Base-by-base conservation (phyloP, 2,329 filamentous ascomycete genomes). In the Trichoderma cornu-damae region DNA sequence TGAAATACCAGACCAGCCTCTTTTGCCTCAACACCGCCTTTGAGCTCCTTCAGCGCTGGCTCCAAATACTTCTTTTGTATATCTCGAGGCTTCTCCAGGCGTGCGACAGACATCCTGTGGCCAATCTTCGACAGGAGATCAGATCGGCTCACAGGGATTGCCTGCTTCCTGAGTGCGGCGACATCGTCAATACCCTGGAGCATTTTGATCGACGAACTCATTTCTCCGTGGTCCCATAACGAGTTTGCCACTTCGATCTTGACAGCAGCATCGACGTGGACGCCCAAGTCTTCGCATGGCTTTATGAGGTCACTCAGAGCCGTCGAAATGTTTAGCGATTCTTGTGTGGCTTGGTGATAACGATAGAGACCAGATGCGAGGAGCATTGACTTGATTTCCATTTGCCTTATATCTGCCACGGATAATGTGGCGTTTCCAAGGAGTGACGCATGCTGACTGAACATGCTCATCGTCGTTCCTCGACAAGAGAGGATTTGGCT, bases 201-300 rank as follows among this genome's bases (percentile, higher is more conserved):
- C 80, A 97, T 92, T 35, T 86, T 82, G 59, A 99, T 96, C 0
- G 94, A 96, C 0, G 89, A 84, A 18, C 87, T 84, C 76, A 90
- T 89, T 70, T 99, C 93, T 11, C 91, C 91, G 68, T 96, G 88
- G 61, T 95, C 90, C 93, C 94, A 99, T 1, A 99, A 76, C 6
- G 95, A 90, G 66, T 88, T 90, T 9, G 95, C 92, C 6, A 89
- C 83, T 70, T 97, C 94, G 54, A 93, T 82, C 61, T 86, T 85
- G 37, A 91, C 83, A 11, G 86, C 86, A 11, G 86, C 88, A 66
- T 91, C 87, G 43, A 96, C 83, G 58, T 85, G 82, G 2, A 97
- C 73, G 0, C 88, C 89, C n/a, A 90, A 72, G 0, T 82, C 77
- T 59, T 81, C 79, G 67, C 89, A 94, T 3, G 85, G 77, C 5